These are phyloP conservation scores for Gamarada debralockiae DNA, from an alignment of 495 filamentous ascomycete genomes.

Conservation along the genomic window DNA sequence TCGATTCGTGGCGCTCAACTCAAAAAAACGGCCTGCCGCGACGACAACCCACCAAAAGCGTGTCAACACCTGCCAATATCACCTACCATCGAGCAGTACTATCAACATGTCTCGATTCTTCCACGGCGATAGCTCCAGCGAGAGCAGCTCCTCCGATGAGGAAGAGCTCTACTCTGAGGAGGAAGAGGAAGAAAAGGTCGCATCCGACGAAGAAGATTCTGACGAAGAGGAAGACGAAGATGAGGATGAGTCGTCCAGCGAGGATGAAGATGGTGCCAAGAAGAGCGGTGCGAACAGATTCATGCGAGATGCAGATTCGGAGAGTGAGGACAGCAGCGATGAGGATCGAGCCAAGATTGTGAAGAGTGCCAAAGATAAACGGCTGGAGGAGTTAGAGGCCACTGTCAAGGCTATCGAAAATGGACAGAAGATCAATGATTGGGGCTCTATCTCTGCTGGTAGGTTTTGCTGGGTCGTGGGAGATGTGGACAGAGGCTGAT, in stretches of 20 bases:
- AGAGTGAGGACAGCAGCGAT: slow-evolving; percentile 79
- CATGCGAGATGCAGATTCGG: slow-evolving; percentile 67
- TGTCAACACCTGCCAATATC: not conserved
- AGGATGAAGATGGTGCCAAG: slow-evolving; percentile 57
- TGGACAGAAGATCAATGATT: slow-evolving; percentile 94
- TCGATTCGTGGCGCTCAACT: no score
- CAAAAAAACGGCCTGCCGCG: not conserved
- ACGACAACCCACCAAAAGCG: not conserved
- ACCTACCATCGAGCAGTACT: not conserved
- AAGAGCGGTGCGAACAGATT: slow-evolving; percentile 72
- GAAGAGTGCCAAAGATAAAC: slow-evolving; percentile 98
- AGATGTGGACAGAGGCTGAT: not conserved
- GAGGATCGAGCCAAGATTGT: slow-evolving; percentile 78
- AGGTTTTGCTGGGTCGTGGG: slow-evolving; percentile 30
- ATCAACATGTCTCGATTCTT: slow-evolving; percentile 92
- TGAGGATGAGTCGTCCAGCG: slow-evolving; percentile 58
- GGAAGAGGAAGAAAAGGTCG: slow-evolving; percentile 56
- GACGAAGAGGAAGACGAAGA: slow-evolving; percentile 49
- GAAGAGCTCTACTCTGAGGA: slow-evolving; percentile 82
- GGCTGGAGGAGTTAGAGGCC: slow-evolving; percentile 86
- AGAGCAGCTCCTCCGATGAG: slow-evolving; percentile 72
- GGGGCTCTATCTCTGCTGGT: slow-evolving; percentile 89
- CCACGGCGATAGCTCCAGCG: slow-evolving; percentile 45
- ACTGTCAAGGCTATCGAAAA: slow-evolving; percentile 91
- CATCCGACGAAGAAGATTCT: slow-evolving; percentile 40